Conservation (phyloP, 768 basidiomycete genomes). For the Xerocomus spinulosus region DNA sequence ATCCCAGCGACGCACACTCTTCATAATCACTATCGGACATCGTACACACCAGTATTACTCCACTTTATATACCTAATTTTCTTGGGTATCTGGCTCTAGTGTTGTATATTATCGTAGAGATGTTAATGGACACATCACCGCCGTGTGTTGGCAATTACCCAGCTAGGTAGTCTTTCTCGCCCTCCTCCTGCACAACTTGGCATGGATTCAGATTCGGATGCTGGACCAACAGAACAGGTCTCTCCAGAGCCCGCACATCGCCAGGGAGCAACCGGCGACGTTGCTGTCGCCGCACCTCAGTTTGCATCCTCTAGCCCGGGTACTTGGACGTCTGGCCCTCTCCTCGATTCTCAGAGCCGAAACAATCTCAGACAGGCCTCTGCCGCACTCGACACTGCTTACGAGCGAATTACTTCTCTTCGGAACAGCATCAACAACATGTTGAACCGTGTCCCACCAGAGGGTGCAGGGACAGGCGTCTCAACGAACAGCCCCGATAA, state of each 20-base stretch:
- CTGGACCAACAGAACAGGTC: conserved; percentile 7
- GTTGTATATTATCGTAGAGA: conserved; percentile 15
- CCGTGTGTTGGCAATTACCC: background rate
- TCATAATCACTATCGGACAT: conserved; percentile 7
- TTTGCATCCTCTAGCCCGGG: conserved; percentile 6
- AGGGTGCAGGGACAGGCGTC: conserved; percentile 12
- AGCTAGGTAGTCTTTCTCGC: background rate
- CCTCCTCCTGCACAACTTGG: conserved; percentile 3
- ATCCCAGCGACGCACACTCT: background rate
- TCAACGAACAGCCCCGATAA: conserved; percentile 3
- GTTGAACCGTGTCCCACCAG: conserved; percentile 37
- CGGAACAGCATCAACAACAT: conserved; percentile 47
- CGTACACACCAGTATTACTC: background rate
- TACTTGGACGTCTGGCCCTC: conserved; percentile 12
- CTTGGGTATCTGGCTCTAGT: conserved; percentile 5
- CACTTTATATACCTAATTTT: background rate
- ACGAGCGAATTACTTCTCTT: conserved; percentile 51
- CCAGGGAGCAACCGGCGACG: conserved; percentile 11
- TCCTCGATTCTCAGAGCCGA: conserved; percentile 26
- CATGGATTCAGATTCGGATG: conserved; percentile 20
- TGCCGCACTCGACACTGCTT: conserved; percentile 50
- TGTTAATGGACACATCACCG: conserved; percentile 7
- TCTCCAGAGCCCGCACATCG: conserved; percentile 13
- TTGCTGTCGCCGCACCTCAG: conserved; percentile 3
- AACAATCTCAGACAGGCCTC: conserved; percentile 47